phyloP scores from a whole-genome alignment of 345 rosid species.

The Schrenkiella parvula region DNA sequence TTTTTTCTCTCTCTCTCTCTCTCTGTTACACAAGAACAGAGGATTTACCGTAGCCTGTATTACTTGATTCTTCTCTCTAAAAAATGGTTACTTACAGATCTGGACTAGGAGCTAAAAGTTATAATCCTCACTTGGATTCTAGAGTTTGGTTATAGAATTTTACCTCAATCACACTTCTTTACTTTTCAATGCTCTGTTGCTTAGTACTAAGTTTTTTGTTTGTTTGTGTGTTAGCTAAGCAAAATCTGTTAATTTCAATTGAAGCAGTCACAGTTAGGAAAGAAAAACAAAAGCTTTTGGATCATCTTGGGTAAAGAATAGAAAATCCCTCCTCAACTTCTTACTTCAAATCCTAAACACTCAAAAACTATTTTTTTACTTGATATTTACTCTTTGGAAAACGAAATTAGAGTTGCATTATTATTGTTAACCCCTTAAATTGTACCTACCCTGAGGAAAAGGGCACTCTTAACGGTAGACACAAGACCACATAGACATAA shows the following conservation, averaged over 20 bases:
- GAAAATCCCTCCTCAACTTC: background rate
- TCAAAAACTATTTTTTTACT: background rate
- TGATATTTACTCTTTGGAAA: background rate
- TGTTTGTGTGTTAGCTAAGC: background rate
- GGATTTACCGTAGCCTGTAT: background rate
- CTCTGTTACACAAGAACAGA: slow-evolving; percentile 14
- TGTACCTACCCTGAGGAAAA: slow-evolving; percentile 2
- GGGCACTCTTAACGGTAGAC: slow-evolving; percentile 8
- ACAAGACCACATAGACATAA: background rate
- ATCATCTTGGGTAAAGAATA: background rate
- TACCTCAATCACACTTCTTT: background rate
- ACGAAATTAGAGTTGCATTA: background rate
- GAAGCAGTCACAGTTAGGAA: background rate
- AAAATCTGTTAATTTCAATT: background rate
- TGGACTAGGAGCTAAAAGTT: background rate
- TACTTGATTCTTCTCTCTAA: background rate
- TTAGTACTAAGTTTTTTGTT: background rate
- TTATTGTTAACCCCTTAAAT: background rate
- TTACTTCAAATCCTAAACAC: background rate
- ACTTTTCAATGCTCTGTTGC: background rate
- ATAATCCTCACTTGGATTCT: background rate
- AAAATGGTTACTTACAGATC: background rate
- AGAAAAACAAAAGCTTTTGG: background rate
- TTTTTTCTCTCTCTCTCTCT: background rate
- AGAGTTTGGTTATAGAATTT: background rate